Evolutionary conservation across 345 rosid genomes (phyloP).

Genomic region (Eucalyptus sp.): DNA sequence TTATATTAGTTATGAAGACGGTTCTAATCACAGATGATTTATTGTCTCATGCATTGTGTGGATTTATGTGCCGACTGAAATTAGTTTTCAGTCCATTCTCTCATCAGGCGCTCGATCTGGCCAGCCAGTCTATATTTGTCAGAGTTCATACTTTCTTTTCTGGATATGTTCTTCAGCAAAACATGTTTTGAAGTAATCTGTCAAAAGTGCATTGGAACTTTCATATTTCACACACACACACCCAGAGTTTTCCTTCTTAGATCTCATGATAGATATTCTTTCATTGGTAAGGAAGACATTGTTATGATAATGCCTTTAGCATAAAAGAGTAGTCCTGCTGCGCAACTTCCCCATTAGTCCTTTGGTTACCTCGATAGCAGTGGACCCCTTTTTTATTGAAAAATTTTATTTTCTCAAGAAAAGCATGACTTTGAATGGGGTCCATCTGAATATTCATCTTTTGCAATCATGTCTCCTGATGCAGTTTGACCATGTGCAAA

Average conservation of each 20-base stretch:
- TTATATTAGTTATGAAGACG: background rate
- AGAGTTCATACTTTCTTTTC: conserved; percentile 62
- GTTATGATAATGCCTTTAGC: background rate
- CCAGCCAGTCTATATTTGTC: conserved; percentile 74
- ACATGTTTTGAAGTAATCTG: conserved; percentile 69
- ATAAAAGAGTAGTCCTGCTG: background rate
- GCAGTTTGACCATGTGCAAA: background rate
- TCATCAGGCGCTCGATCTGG: conserved; percentile 74
- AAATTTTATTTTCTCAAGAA: background rate
- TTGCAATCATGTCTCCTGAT: background rate
- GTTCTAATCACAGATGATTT: background rate
- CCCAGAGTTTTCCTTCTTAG: background rate
- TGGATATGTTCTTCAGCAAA: conserved; percentile 41
- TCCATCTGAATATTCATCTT: background rate
- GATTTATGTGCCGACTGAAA: background rate
- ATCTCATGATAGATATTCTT: background rate
- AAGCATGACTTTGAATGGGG: background rate
- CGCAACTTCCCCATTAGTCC: background rate
- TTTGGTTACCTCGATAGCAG: background rate
- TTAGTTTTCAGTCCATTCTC: background rate
- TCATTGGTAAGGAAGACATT: background rate
- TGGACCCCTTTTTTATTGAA: background rate
- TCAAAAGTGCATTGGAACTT: background rate
- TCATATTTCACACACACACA: background rate
- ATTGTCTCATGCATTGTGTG: background rate